Percentiles rank a stretch among this genome's conserved stretches.
Conservation (phyloP, 2,329 filamentous ascomycete genomes). For the Colletotrichum echinochloae region DNA sequence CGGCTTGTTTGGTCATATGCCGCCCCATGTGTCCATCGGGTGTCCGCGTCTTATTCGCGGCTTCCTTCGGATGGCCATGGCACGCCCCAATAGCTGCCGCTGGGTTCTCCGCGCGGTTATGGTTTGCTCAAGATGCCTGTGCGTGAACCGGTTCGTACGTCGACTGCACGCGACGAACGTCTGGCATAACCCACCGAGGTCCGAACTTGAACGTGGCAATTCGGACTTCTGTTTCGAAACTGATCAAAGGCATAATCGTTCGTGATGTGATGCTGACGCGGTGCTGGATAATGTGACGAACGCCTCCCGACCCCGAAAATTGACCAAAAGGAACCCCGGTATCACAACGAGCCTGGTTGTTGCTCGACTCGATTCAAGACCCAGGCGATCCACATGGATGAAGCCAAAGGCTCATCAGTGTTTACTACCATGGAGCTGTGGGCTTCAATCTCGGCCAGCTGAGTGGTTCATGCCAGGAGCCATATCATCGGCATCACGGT, state of each 20-base stretch:
- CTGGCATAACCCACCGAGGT: not conserved
- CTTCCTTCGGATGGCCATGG: not conserved
- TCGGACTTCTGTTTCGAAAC: not conserved
- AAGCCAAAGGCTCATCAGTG: not conserved
- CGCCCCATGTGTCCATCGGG: not conserved
- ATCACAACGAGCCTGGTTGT: not conserved
- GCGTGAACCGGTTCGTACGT: conserved; percentile 16
- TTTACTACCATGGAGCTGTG: not conserved
- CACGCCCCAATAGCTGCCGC: not conserved
- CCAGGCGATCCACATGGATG: conserved; percentile 2
- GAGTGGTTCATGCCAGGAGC: conserved; percentile 12
- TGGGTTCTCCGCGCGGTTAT: too few species aligned
- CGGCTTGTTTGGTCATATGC: conserved; percentile 4
- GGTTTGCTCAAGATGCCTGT: not conserved
- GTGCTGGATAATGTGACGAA: not conserved
- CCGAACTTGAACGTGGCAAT: not conserved
- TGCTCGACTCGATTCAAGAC: not conserved
- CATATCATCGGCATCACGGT: not conserved
- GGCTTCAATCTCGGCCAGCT: not conserved
- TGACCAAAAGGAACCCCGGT: not conserved
- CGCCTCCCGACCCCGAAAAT: not conserved
- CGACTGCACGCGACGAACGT: not conserved
- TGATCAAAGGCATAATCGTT: conserved; percentile 4
- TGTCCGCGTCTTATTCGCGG: too few species aligned
- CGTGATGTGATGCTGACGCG: not conserved